Percentiles rank a stretch among this genome's conserved stretches.
These are phyloP conservation scores for Stropharia rugosoannulata DNA, from an alignment of 768 basidiomycete species.

Conservation along the genomic window DNA sequence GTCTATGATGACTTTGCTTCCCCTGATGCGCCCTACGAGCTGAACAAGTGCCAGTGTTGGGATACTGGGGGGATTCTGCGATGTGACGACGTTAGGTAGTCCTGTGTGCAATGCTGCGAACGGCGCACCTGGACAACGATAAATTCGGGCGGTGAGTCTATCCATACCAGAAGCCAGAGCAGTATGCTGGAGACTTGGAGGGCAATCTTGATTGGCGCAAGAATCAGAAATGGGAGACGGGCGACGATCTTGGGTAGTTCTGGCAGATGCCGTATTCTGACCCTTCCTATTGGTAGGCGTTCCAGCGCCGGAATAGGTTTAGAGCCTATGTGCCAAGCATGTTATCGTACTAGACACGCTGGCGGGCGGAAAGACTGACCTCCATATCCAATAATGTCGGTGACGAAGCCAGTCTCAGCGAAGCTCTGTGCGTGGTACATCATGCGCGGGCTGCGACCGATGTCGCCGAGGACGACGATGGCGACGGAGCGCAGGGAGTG, in stretches of 20 bases:
- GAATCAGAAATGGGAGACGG: conserved; percentile 61
- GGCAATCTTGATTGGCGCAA: conserved; percentile 79
- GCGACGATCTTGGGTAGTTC: conserved; percentile 57
- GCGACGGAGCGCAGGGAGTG: conserved; percentile 69
- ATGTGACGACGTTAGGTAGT: not conserved
- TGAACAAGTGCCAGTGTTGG: conserved; percentile 89
- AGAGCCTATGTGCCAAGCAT: conserved; percentile 52
- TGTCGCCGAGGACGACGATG: conserved; percentile 91
- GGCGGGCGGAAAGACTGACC: conserved; percentile 44
- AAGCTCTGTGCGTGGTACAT: conserved; percentile 98
- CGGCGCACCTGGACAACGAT: conserved; percentile 83
- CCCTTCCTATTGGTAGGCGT: conserved; percentile 48
- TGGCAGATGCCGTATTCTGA: conserved; percentile 67
- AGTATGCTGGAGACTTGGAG: conserved; percentile 69
- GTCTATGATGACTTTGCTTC: conserved; percentile 91
- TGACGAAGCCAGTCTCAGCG: conserved; percentile 73
- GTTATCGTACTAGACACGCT: not conserved
- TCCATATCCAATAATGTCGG: conserved; percentile 81
- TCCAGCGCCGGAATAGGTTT: conserved; percentile 74
- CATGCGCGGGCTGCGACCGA: conserved; percentile 95
- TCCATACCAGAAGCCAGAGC: conserved; percentile 54
- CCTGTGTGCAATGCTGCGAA: not conserved
- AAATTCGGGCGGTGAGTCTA: conserved; percentile 73
- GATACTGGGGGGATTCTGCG: conserved; percentile 93
- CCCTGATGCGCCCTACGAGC: conserved; percentile 62